Conservation (phyloP, 75 land plant species). For the Pinus albicaulis region DNA sequence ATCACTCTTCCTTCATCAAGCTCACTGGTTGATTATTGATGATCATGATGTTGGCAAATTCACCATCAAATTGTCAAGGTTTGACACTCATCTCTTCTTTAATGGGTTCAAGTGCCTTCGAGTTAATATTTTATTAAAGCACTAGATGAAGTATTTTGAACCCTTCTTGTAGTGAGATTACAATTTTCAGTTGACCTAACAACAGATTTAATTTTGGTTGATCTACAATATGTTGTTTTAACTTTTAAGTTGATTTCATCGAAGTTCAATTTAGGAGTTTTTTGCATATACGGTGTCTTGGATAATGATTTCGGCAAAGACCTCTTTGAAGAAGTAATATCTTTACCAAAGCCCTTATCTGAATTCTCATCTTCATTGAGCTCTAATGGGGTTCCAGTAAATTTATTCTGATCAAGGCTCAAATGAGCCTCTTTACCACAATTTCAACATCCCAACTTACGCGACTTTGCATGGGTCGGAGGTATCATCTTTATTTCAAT, state of each 20-base stretch:
- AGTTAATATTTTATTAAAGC: background rate
- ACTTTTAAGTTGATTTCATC: background rate
- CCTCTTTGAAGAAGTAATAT: conserved; percentile 2
- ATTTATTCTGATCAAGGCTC: no score
- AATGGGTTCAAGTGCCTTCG: background rate
- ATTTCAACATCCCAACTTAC: conserved; percentile 70
- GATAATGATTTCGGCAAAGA: background rate
- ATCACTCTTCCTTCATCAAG: background rate
- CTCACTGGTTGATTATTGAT: background rate
- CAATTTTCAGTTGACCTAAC: no score
- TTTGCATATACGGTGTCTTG: background rate
- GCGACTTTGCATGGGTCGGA: conserved; percentile 77
- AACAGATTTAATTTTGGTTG: no score
- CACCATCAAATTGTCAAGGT: background rate
- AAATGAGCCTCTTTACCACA: conserved; percentile 8
- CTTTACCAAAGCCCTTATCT: conserved; percentile 5
- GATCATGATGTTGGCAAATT: background rate
- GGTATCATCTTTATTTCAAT: conserved; percentile 78
- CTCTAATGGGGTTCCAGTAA: no score
- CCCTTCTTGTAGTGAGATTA: background rate
- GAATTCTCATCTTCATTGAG: background rate
- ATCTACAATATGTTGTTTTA: no score
- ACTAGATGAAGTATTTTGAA: background rate
- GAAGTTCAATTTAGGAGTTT: background rate
- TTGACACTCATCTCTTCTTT: background rate